These are phyloP conservation scores for Rhodotorula sp. DNA, from an alignment of 1,284 basidiomycete species.

Conservation along the genomic window DNA sequence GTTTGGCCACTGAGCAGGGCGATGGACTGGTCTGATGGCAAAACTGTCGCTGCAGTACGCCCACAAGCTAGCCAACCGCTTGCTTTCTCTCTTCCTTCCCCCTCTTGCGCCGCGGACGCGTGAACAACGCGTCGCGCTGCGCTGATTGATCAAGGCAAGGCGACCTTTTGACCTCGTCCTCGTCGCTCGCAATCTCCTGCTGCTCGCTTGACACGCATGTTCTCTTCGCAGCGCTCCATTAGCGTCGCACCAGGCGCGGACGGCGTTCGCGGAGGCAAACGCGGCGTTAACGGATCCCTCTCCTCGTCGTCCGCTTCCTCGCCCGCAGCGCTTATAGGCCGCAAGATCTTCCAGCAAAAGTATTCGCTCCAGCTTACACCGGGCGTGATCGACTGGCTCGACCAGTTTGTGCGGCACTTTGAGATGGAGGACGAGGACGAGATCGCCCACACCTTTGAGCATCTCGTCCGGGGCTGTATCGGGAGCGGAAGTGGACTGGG, in stretches of 20 bases:
- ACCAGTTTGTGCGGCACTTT: slow-evolving; percentile 14
- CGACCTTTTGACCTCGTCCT: neutral
- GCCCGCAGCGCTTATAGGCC: slow-evolving; percentile 22
- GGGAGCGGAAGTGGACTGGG: slow-evolving; percentile 33
- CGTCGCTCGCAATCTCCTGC: neutral
- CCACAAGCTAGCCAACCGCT: too few relatives aligned
- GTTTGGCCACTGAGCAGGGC: too few relatives aligned
- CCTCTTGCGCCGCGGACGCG: too few relatives aligned
- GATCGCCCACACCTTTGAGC: slow-evolving; percentile 27
- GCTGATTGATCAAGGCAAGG: too few relatives aligned
- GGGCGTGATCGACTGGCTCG: slow-evolving; percentile 34
- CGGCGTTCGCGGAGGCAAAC: slow-evolving; percentile 1
- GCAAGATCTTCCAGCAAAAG: slow-evolving; percentile 37
- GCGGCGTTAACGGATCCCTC: slow-evolving; percentile 5
- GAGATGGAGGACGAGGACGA: slow-evolving; percentile 28
- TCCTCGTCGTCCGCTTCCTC: neutral
- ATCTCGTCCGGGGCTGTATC: slow-evolving; percentile 27
- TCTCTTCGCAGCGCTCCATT: slow-evolving; percentile 14
- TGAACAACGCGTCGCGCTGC: too few relatives aligned
- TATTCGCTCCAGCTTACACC: slow-evolving; percentile 37
- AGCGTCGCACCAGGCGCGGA: neutral
- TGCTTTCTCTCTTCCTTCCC: too few relatives aligned
- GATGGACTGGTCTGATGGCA: too few relatives aligned
- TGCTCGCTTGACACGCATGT: neutral
- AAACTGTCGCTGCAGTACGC: too few relatives aligned